phyloP scores from a whole-genome alignment of 106 monocot genomes.

The Xerophyta viscosa region DNA sequence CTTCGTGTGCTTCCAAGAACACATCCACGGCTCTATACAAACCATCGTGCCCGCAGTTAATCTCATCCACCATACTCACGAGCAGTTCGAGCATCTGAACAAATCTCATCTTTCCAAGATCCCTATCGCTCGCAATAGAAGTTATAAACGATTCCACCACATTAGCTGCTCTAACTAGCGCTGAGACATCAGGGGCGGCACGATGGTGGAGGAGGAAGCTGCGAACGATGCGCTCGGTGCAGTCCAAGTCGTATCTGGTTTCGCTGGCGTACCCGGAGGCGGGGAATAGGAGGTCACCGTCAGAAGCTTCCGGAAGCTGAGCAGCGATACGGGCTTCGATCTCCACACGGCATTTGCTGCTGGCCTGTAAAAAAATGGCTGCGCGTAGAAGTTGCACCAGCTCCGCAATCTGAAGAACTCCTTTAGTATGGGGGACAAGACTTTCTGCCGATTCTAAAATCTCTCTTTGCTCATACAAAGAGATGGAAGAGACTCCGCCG shows the following conservation, averaged over 20 bases:
- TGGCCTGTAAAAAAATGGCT: conserved; percentile 15
- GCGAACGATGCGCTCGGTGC: conserved; percentile 16
- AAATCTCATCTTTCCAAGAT: conserved; percentile 26
- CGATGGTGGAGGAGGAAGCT: conserved; percentile 6
- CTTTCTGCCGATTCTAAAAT: conserved; percentile 26
- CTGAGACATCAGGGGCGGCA: not conserved
- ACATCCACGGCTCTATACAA: conserved; percentile 33
- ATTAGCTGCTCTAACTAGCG: conserved; percentile 11
- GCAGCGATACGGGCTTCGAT: conserved; percentile 23
- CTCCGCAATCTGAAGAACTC: conserved; percentile 9
- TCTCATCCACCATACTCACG: conserved; percentile 2
- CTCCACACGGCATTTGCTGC: conserved; percentile 12
- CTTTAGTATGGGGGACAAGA: conserved; percentile 16
- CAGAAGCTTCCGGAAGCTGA: conserved; percentile 20
- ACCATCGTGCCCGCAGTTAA: conserved; percentile 12
- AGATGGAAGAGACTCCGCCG: not conserved
- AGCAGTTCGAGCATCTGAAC: conserved; percentile 14
- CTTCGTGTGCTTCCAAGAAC: conserved; percentile 23
- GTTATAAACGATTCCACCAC: conserved; percentile 20
- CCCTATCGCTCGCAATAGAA: conserved; percentile 16
- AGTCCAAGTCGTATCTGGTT: conserved; percentile 18
- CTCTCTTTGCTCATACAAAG: conserved; percentile 10
- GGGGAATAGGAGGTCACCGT: conserved; percentile 24
- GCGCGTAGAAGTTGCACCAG: conserved; percentile 20
- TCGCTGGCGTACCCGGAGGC: conserved; percentile 20